Evolutionary conservation across 345 rosid species (phyloP), one percentile per base, ranked within the genome.

Genomic region (Sonneratia caseolaris): DNA sequence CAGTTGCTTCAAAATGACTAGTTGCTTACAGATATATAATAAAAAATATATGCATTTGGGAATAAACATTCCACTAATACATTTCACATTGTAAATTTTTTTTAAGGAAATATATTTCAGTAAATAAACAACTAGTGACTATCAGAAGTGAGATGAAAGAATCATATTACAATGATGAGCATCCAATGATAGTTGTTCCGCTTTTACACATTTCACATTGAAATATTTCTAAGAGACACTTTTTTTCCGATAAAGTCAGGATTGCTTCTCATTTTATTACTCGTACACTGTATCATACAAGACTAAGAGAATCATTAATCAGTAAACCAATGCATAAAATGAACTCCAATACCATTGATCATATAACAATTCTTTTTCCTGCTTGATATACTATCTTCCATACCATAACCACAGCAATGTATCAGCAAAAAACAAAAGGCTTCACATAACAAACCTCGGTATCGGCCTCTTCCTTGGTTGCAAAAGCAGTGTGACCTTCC

Each of bases 401-500:
- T 57, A 57, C 32, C 35, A 56, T 8, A n/a, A 18, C 32, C 27
- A 56, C 32, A 19, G 32, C 57, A 8, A 51, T 16, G 7, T 56
- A 56, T 56, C 11, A 22, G 27, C 24, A 27, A 3, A 57, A 57
- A 7, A 57, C 13, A 62, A 32, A 62, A 27, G 18, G 19, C 36
- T 42, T 42, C 11, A 21, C 7, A 66, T 24, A 37, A 42, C 56
- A 59, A 75, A 90, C 99, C 99, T 95, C 99, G 43, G 81, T 78
- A 74, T 92, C 98, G 71, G 99, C 97, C 82, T 95, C 97, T 69
- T 77, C 83, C 76, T 88, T 85, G 18, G 96, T 80, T 74, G 97
- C 97, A 64, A 90, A 95, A 68, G 97, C 98, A 81, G 99, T 90
- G 81, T 95, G 98, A 56, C 99, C 99, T 85, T 92, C 99, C 82